Base-by-base conservation (phyloP, 2,329 filamentous ascomycete genomes). In the Exophiala mesophila region DNA sequence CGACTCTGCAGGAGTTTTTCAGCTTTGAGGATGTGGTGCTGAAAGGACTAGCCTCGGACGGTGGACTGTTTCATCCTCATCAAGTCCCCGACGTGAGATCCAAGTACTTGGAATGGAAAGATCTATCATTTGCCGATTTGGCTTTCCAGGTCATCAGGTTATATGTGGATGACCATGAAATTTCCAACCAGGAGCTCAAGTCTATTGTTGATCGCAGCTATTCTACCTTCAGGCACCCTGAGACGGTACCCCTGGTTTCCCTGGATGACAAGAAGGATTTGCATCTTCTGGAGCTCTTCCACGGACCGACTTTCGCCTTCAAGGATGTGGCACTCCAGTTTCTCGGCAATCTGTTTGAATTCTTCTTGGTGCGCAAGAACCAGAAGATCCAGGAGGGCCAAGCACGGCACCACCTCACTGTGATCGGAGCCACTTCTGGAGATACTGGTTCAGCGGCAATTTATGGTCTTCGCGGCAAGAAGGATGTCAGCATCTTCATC, bases 401-500 rank as follows among this genome's bases (percentile, higher is more conserved):
- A 68, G 78, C 83, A 51, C 72, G 85, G 55, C 83, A 92, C 61
- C 86, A 92, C 59, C 70, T 95, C 54, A 89, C 87, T 0, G 86
- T 94, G 3, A 80, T 95, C 43, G 88, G 87, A 15, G 88, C 87
- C 20, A 94, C 88, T 12, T 88, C 82, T 57, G 88, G 88, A 51
- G 87, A 74, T 62, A 97, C 90, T 19, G 90, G 90, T 17, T 95
- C 88, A 19, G 90, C 90, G 8, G 92, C 92, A 53, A 97, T 98
- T 56, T 96, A 97, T 61, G 92, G 92, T 42, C 74, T 98, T 41
- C 74, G 89, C 37, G 88, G 89, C 41, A 97, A 97, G 79, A 89
- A 94, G 68, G 92, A 98, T 73, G 86, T 96, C 12, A 94, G 88
- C 0, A 86, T 97, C 39, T 92, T 94, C 70, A 97, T 98, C 61